Conservation (phyloP, 768 basidiomycete genomes). For the Suillus placidus region DNA sequence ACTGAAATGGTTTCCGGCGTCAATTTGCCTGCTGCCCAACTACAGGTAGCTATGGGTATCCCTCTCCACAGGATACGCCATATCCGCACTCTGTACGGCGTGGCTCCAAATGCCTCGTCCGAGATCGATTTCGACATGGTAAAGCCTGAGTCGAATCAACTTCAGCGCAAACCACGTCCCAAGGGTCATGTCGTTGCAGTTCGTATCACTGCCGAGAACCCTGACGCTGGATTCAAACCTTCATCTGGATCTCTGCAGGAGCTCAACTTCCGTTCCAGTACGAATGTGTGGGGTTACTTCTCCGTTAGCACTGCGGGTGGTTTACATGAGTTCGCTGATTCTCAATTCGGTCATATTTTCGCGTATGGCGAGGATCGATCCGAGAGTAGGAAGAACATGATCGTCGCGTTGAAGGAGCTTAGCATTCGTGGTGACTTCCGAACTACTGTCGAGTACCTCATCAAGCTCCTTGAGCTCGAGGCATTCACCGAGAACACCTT, state of each 20-base stretch:
- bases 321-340: slow-evolving; percentile 98
- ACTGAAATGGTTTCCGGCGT: slow-evolving; percentile 99
- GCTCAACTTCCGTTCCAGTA: slow-evolving; percentile 98
- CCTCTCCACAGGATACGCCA: slow-evolving; percentile 94
- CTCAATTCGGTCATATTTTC: slow-evolving; percentile 99
- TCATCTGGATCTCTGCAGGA: slow-evolving; percentile 97
- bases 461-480: slow-evolving; percentile 94
- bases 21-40: slow-evolving; percentile 95
- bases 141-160: slow-evolving; percentile 82
- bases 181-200: slow-evolving; percentile 99
- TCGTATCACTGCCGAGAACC: slow-evolving; percentile 99
- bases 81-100: slow-evolving; percentile 94
- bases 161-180: slow-evolving; percentile 93
- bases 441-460: slow-evolving; percentile 98
- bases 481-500: slow-evolving; percentile 97
- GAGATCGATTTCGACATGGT: slow-evolving; percentile 98
- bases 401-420: slow-evolving; percentile 96
- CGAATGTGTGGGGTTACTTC: slow-evolving; percentile 99
- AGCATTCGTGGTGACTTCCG: slow-evolving; percentile 99
- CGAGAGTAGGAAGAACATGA: slow-evolving; percentile 99
- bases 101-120: slow-evolving; percentile 84
- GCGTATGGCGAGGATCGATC: slow-evolving; percentile 96
- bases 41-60: slow-evolving; percentile 98
- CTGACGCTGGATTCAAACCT: slow-evolving; percentile 99
- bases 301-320: slow-evolving; percentile 95